Conservation (phyloP, 1,139 yeast species). For the Suhomyces choctaworum region DNA sequence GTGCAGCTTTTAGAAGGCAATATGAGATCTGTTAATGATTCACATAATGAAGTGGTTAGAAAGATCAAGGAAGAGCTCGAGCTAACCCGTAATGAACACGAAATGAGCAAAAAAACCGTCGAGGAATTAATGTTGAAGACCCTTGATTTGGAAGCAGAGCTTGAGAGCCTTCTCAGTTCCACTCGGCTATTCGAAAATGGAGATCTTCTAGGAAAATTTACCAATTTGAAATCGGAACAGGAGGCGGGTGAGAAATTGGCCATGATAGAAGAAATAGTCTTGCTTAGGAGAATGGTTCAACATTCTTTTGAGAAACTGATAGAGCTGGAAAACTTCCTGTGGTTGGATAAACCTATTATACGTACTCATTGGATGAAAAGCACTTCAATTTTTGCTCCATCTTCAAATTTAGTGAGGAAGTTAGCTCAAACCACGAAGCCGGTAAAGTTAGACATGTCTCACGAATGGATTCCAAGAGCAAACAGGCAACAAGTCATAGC, state of each 20-base stretch:
- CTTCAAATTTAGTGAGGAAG: conserved; percentile 2
- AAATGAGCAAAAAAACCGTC: conserved; percentile 17
- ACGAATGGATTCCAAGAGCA: conserved; percentile 24
- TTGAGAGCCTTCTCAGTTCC: conserved; percentile 19
- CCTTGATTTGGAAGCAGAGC: conserved; percentile 20
- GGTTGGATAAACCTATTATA: conserved; percentile 22
- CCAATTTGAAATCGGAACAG: conserved; percentile 34
- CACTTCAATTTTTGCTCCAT: neutral
- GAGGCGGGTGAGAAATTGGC: conserved; percentile 30
- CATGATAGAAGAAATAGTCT: conserved; percentile 38
- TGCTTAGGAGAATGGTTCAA: conserved; percentile 30
- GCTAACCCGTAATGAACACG: conserved; percentile 22
- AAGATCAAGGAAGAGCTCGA: conserved; percentile 25
- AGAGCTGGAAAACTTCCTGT: conserved; percentile 15
- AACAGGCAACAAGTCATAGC: conserved; percentile 23
- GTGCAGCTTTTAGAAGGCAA: conserved; percentile 43
- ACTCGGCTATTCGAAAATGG: conserved; percentile 20
- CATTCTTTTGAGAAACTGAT: conserved; percentile 2
- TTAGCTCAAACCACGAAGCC: conserved; percentile 12
- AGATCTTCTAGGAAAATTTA: conserved; percentile 21
- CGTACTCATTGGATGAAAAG: neutral
- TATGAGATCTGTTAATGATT: conserved; percentile 35
- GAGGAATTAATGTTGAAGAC: conserved; percentile 20
- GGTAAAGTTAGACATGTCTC: conserved; percentile 12
- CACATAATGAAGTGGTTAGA: conserved; percentile 28